Percentiles rank a stretch among this genome's conserved stretches.
Conservation (phyloP, 495 filamentous ascomycete genomes). For the Podospora conica region DNA sequence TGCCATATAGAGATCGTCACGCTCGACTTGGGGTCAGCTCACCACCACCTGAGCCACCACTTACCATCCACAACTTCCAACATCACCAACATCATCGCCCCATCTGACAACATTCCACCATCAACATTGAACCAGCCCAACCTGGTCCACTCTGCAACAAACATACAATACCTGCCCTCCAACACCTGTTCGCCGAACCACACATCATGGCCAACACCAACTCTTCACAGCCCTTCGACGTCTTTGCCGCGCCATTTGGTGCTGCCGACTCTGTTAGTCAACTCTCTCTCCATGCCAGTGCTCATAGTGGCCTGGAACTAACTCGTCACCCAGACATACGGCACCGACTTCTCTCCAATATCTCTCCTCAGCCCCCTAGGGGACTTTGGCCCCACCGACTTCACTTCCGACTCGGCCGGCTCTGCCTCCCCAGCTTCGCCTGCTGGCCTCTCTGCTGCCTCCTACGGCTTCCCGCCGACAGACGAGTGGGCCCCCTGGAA, state of each 20-base stretch:
- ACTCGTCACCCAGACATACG: conserved; percentile 14
- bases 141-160: not conserved
- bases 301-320: conserved; percentile 3
- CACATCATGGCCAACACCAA: conserved; percentile 8
- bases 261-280: conserved; percentile 22
- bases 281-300: no score
- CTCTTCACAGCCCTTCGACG: conserved; percentile 18
- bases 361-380: conserved; percentile 18
- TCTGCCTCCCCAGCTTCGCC: conserved; percentile 26
- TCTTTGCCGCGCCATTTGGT: conserved; percentile 20
- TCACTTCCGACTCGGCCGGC: conserved; percentile 26
- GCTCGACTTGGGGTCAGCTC: conserved; percentile 3
- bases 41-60: conserved; percentile 1
- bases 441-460: conserved; percentile 22
- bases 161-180: not conserved
- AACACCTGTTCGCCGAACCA: conserved; percentile 3
- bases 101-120: not conserved
- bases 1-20: conserved; percentile 14
- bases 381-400: conserved; percentile 25
- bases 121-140: not conserved
- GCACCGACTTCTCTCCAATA: conserved; percentile 22
- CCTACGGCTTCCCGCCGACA: conserved; percentile 18
- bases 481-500: conserved; percentile 23
- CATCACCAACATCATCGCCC: not conserved
- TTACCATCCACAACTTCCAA: conserved; percentile 5